A percentile compares a stretch with the other conserved stretches of the same genome.
These are phyloP conservation scores for Luzula sylvatica DNA, from an alignment of 176 grass and related monocot genomes.

Conservation along the genomic window DNA sequence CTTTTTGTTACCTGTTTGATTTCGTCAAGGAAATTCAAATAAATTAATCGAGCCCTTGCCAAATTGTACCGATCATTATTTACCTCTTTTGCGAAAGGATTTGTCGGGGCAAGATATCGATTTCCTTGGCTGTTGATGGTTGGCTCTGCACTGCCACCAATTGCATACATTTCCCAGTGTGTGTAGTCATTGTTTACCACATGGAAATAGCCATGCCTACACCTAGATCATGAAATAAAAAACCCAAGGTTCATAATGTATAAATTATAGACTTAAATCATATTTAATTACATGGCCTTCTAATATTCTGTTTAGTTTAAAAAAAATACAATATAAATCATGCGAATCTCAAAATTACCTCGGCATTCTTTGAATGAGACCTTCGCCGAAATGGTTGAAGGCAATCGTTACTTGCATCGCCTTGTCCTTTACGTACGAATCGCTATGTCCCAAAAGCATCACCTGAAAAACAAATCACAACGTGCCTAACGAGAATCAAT, in stretches of 20 bases:
- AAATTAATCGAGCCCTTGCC: too few relatives aligned
- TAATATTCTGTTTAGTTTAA: neutral
- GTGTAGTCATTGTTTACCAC: conserved; percentile 46
- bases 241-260: neutral
- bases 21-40: conserved; percentile 1
- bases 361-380: conserved; percentile 42
- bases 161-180: conserved; percentile 47
- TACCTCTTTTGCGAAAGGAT: conserved; percentile 36
- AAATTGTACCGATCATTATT: too few relatives aligned
- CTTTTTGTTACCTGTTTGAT: conserved; percentile 34
- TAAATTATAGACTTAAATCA: too few relatives aligned
- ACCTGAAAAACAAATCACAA: conserved; percentile 18
- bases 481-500: neutral
- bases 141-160: conserved; percentile 32
- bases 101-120: conserved; percentile 28
- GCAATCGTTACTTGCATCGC: conserved; percentile 39
- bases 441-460: conserved; percentile 39
- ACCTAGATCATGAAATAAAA: conserved; percentile 8
- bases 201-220: conserved; percentile 39
- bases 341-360: conserved; percentile 19
- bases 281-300: neutral
- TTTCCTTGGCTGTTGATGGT: conserved; percentile 48
- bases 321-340: too few relatives aligned
- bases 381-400: conserved; percentile 44
- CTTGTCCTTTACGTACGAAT: conserved; percentile 30